These are phyloP conservation scores for Colletotrichum neosansevieriae DNA, from an alignment of 2,329 filamentous ascomycete genomes.

Conservation along the genomic window DNA sequence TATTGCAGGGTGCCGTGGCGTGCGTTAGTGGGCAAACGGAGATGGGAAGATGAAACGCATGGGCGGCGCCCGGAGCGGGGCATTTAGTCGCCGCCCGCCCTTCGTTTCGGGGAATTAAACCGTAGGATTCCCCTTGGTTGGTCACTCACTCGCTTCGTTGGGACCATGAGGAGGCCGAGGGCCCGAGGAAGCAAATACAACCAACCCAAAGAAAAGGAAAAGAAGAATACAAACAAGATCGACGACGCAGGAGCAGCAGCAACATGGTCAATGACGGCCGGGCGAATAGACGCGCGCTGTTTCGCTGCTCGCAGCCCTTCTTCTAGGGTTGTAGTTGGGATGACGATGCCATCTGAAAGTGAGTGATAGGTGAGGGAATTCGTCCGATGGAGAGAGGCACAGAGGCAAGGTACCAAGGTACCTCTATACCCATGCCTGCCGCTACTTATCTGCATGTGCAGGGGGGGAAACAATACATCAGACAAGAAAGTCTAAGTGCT, in stretches of 20 bases:
- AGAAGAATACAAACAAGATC: neutral
- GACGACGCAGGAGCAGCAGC: neutral
- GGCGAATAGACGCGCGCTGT: conserved; percentile 25
- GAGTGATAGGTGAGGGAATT: neutral
- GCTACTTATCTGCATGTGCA: conserved; percentile 1
- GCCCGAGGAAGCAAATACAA: neutral
- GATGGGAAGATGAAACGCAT: conserved; percentile 38
- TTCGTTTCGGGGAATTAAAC: conserved; percentile 25
- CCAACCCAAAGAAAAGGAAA: too few relatives aligned
- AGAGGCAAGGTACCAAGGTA: too few relatives aligned
- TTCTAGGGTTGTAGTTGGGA: conserved; percentile 2
- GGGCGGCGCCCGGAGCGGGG: conserved; percentile 25
- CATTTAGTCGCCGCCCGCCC: conserved; percentile 1
- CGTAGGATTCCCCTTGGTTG: neutral
- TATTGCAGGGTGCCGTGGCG: conserved; percentile 40
- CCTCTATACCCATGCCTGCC: neutral
- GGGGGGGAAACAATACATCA: neutral
- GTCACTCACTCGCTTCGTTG: neutral
- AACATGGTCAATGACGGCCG: neutral
- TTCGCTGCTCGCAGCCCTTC: neutral
- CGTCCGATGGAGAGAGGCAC: neutral
- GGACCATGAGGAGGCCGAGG: neutral
- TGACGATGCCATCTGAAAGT: neutral
- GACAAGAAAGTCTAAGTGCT: neutral
- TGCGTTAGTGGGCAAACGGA: conserved; percentile 36